These are phyloP conservation scores for Teunomyces atbi DNA, from an alignment of 805 yeast species.

Conservation along the genomic window DNA sequence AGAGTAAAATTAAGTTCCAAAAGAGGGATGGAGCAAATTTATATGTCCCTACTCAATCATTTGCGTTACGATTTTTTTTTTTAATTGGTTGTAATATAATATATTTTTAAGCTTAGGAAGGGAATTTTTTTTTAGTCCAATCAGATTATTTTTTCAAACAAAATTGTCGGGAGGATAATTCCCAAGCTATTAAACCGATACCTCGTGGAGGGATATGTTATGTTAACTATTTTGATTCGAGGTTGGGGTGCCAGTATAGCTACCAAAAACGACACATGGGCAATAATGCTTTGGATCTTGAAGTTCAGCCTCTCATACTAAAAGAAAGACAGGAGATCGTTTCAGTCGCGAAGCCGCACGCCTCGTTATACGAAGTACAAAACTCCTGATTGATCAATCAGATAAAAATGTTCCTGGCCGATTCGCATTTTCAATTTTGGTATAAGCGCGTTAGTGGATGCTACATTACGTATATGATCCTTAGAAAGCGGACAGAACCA, in stretches of 20 bases:
- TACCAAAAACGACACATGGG: no score
- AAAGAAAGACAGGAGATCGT: neutral
- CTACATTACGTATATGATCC: neutral
- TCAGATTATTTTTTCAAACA: conserved; percentile 1
- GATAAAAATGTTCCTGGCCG: conserved; percentile 7
- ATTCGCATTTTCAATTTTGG: conserved; percentile 1
- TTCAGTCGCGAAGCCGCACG: conserved; percentile 1
- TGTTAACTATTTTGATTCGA: no score
- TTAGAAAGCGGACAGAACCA: neutral
- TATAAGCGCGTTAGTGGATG: neutral
- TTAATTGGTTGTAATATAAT: neutral
- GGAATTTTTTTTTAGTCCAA: neutral
- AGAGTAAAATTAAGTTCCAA: neutral
- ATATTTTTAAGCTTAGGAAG: neutral
- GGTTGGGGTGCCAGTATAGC: neutral
- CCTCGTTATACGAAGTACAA: neutral
- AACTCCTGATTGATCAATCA: conserved; percentile 7
- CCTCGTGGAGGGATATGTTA: no score
- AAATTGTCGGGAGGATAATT: neutral
- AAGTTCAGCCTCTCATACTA: no score
- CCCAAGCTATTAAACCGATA: no score
- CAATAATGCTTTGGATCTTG: no score
- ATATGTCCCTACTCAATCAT: neutral
- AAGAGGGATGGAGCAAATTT: conserved; percentile 4
- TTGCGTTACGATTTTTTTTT: neutral